Evolutionary conservation across 2,329 filamentous ascomycete genomes (phyloP), one percentile per base, ranked within the genome.

Genomic region (Botrytis sinoallii): DNA sequence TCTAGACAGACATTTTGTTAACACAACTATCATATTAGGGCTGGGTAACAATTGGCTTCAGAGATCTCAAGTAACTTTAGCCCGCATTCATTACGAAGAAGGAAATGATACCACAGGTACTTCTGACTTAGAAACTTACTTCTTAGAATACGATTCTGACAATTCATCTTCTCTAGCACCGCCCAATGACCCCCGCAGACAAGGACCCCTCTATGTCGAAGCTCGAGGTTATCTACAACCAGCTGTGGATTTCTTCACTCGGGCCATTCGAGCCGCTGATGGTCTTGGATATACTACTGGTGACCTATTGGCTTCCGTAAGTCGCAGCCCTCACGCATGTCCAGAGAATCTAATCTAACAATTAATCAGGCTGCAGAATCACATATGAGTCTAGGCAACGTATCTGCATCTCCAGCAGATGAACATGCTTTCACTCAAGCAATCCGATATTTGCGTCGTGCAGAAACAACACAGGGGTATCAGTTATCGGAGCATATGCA

Each of bases 321-420:
- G 25, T 38, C n/a, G 63, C 32, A n/a, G 20, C 10, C 57, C n/a
- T 20, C 38, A 8, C 16, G 4, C 18, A 12, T 16, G 25, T 32
- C 48, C 16, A 6, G 29, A 8, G 14, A 38, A 16, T 46, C 3
- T 42, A 52, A 22, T 29, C n/a, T 75, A 60, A 74, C 16, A 25
- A 61, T n/a, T 1, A 29, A 14, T 60, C 75, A 86, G 85, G 83
- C 85, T 48, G 86, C 86, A 32, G 86, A 88, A 80, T 84, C 85
- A 48, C 84, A 84, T 74, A 87, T 87, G 84, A 86, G 84, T 71
- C 77, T 88, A 25, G 86, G 86, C 22, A 88, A 87, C 72, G 85
- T 86, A 1, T 85, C 84, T 6, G 83, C 83, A 35, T 78, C 83
- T 12, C 82, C 84, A 48, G 77, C 79, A 57, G 86, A 86, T 74